phyloP scores from a whole-genome alignment of 2,329 filamentous ascomycete genomes.

The Microcyclospora tardicrescens region DNA sequence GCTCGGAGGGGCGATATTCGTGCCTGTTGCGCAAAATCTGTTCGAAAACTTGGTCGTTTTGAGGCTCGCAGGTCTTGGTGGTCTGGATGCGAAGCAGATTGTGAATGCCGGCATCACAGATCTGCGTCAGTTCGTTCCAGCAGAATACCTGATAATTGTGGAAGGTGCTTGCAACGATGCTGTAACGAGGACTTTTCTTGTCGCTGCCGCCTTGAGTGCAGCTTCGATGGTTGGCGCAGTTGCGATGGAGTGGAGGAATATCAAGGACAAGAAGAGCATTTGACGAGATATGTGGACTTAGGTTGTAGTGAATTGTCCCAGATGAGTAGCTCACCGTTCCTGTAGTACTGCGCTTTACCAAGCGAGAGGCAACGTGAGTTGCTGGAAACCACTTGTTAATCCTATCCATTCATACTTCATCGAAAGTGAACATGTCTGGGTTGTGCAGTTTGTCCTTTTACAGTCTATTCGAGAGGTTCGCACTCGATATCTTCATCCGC shows the following conservation, averaged over 20 bases:
- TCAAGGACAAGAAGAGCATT: conserved; percentile 34
- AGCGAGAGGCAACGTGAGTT: too few species aligned
- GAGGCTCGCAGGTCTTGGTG: conserved; percentile 14
- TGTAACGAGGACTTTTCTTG: conserved; percentile 44
- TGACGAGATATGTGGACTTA: too few species aligned
- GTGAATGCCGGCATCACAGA: conserved; percentile 41
- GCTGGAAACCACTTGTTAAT: too few species aligned
- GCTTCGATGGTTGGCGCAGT: conserved; percentile 41
- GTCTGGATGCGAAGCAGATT: conserved; percentile 27
- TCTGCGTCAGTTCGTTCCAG: conserved; percentile 40
- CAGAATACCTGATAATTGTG: conserved; percentile 39
- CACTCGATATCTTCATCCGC: too few species aligned
- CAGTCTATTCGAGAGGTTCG: too few species aligned
- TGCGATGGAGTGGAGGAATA: conserved; percentile 49
- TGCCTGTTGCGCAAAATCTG: conserved; percentile 7
- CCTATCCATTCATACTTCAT: too few species aligned
- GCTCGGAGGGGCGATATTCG: conserved; percentile 5
- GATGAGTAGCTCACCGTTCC: too few species aligned
- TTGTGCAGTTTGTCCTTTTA: too few species aligned
- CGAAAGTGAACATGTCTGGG: too few species aligned
- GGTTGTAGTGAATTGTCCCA: too few species aligned
- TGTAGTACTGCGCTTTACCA: too few species aligned
- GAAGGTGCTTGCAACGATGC: conserved; percentile 50
- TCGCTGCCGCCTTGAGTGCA: conserved; percentile 41
- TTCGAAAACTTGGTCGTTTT: neutral